phyloP scores from a whole-genome alignment of 306 rosid species.

The Cyclanthera cordifolia region DNA sequence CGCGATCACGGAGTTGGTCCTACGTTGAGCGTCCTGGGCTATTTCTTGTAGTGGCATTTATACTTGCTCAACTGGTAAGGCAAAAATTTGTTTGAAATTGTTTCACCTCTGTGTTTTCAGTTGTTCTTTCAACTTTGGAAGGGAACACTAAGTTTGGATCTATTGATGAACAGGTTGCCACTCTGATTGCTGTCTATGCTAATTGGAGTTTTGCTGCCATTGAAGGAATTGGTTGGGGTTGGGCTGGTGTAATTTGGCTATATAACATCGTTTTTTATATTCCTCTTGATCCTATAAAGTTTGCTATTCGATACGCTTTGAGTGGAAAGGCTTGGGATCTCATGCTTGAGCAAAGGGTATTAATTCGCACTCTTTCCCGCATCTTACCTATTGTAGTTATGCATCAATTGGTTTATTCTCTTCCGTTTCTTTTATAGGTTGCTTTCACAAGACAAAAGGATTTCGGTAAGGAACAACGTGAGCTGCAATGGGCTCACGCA shows the following conservation, averaged over 20 bases:
- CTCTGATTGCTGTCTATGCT: conserved; percentile 89
- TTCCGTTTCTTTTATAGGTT: conserved; percentile 36
- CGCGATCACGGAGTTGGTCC: conserved; percentile 95
- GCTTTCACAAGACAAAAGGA: conserved; percentile 99
- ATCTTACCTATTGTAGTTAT: not conserved
- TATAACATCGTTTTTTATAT: conserved; percentile 72
- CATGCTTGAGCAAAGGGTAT: conserved; percentile 92
- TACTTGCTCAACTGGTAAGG: conserved; percentile 86
- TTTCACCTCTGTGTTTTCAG: not conserved
- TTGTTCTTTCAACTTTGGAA: not conserved
- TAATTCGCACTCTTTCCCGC: not conserved
- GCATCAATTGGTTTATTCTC: not conserved
- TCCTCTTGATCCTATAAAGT: conserved; percentile 83
- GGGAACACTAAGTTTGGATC: conserved; percentile 8
- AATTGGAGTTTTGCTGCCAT: conserved; percentile 95
- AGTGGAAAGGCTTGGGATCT: conserved; percentile 99
- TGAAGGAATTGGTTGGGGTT: conserved; percentile 99
- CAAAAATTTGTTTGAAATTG: not conserved
- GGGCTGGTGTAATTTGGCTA: conserved; percentile 99
- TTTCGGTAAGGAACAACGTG: conserved; percentile 93
- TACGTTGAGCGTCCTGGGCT: conserved; percentile 90
- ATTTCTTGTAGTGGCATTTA: conserved; percentile 60
- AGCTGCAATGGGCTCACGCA: conserved; percentile 99
- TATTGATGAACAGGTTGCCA: conserved; percentile 59
- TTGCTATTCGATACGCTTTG: conserved; percentile 68